A percentile compares a stretch with the other conserved stretches of the same genome.
Conservation (phyloP, 2,329 filamentous ascomycete species). For the Hypoxylon sp. region DNA sequence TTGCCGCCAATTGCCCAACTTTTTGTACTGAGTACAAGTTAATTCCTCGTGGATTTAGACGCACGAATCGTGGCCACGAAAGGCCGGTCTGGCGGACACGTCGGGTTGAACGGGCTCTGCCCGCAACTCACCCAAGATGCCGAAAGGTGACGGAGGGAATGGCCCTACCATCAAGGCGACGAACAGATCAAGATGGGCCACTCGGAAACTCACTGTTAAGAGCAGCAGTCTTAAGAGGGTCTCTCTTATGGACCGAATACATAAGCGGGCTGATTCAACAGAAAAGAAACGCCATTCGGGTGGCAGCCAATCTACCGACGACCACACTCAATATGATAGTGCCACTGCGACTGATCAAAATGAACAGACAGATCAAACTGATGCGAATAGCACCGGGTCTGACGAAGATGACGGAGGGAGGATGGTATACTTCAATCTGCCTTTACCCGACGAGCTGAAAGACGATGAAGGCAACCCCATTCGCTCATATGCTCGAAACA, state of each 20-base stretch:
- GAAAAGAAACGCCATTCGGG: slow-evolving; percentile 77
- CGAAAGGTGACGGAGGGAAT: slow-evolving; percentile 53
- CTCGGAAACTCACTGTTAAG: slow-evolving; percentile 84
- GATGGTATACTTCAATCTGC: slow-evolving; percentile 87
- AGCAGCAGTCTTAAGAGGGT: slow-evolving; percentile 84
- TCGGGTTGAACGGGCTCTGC: slow-evolving; percentile 62
- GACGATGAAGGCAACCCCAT: slow-evolving; percentile 85
- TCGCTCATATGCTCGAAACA: slow-evolving; percentile 85
- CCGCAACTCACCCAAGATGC: slow-evolving; percentile 58
- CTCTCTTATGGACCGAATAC: slow-evolving; percentile 83
- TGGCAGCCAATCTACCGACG: slow-evolving; percentile 53
- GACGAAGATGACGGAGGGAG: slow-evolving; percentile 63
- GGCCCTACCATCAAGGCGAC: slow-evolving; percentile 65
- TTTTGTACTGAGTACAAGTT: slow-evolving; percentile 14
- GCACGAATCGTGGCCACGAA: slow-evolving; percentile 49
- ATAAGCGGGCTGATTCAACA: slow-evolving; percentile 71
- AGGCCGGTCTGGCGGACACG: slow-evolving; percentile 61
- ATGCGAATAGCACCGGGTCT: slow-evolving; percentile 56
- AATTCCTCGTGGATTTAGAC: slow-evolving; percentile 23
- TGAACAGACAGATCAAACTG: slow-evolving; percentile 58
- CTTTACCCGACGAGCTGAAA: slow-evolving; percentile 79
- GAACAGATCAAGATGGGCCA: slow-evolving; percentile 94
- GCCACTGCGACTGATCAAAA: slow-evolving; percentile 54
- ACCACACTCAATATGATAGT: slow-evolving; percentile 50
- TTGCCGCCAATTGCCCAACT: slow-evolving; percentile 38